Evolutionary conservation across 1,139 yeast species (phyloP), one percentile per base, ranked within the genome.

Genomic region (Hanseniaspora gamundiae): DNA sequence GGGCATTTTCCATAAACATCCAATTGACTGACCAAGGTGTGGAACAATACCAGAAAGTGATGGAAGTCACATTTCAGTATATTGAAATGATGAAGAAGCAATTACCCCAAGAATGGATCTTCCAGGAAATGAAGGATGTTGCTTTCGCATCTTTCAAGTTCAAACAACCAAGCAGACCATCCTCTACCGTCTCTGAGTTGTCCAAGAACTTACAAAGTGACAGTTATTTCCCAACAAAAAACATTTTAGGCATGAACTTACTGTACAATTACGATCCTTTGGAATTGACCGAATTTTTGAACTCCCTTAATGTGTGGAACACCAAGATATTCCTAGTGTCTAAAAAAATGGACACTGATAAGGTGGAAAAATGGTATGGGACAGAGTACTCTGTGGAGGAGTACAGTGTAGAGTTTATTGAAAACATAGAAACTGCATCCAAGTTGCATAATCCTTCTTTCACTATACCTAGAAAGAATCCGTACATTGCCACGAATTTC

Each of bases 291-390:
- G 65, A 73, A n/a, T 76, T 73, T 51, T 73, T 74, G 11, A 53
- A 62, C 0, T 67, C 68, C 48, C 66, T 91, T 46, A 70, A 57
- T 39, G 71, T 79, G 0, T 68, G 71, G 22, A 86, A 83, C 53
- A 74, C 81, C 51, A 71, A 88, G 50, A 67, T 76, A 9, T 67
- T 72, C 31, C 59, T 88, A 36, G 68, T 79, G 9, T 71, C 83
- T 0, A 77, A 74, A 51, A 62, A 64, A 7, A 61, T 74, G 27
- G 60, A 59, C 22, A 61, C 66, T 2, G 59, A 65, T 42, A 50
- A 63, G 19, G 67, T 55, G 14, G 98, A 91, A 60, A 69, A 75
- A 54, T 88, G 95, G 95, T 91, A 91, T 57, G 95, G 94, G 4
- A 86, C 97, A 0, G 81, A 82, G 51, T 84, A 86, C 57, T 64